Conservation (phyloP, 331 rosid species). For the Spiraea crenata region DNA sequence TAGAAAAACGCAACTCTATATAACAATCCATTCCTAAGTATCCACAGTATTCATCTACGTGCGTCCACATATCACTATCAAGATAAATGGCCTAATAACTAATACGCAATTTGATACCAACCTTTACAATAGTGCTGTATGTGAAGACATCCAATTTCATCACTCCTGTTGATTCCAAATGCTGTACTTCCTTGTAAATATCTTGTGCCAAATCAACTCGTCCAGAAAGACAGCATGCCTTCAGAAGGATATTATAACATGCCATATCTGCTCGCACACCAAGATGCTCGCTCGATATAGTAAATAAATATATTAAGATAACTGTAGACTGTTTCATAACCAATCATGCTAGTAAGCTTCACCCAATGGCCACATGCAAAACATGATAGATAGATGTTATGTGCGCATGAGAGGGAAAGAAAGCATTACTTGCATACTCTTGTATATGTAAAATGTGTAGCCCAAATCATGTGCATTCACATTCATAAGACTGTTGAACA, state of each 20-base stretch:
- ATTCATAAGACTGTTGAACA: slow-evolving; percentile 96
- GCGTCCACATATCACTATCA: not conserved
- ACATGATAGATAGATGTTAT: not conserved
- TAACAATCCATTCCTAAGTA: not conserved
- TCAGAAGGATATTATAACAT: slow-evolving; percentile 84
- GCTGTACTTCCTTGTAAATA: slow-evolving; percentile 71
- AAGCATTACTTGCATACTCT: slow-evolving; percentile 63
- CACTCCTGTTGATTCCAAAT: slow-evolving; percentile 69
- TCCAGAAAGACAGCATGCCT: slow-evolving; percentile 87
- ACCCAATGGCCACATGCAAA: not conserved
- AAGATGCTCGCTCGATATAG: slow-evolving; percentile 72
- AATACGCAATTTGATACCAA: slow-evolving; percentile 19
- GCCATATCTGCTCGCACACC: slow-evolving; percentile 75
- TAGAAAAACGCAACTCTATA: not conserved
- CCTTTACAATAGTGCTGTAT: slow-evolving; percentile 96
- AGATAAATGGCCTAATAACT: not conserved
- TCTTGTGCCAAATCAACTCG: slow-evolving; percentile 91
- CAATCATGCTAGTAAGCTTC: not conserved
- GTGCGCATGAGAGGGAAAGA: not conserved
- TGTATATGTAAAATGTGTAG: slow-evolving; percentile 61
- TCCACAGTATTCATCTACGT: not conserved
- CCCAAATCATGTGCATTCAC: slow-evolving; percentile 77
- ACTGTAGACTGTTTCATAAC: slow-evolving; percentile 4
- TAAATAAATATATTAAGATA: slow-evolving; percentile 25
- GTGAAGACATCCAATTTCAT: slow-evolving; percentile 90